Evolutionary conservation across 768 basidiomycete genomes (phyloP), one percentile per base, ranked within the genome.

Genomic region (Kondoa malvinella): DNA sequence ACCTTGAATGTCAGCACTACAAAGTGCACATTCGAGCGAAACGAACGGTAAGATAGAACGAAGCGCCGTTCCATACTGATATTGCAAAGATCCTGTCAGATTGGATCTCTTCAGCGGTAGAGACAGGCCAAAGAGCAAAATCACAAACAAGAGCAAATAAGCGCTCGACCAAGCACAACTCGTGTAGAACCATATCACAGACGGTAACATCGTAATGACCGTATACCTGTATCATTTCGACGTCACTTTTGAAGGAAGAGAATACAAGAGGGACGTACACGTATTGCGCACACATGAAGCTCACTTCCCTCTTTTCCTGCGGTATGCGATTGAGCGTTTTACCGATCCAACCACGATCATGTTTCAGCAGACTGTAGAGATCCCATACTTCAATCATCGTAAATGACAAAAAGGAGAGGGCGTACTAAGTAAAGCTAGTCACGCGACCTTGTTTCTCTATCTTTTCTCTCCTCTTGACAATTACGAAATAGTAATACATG

Each of bases 401-500:
- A 3, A 29, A 40, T 15, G 26, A 21, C 27, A n/a, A 31, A 58
- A 21, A 3, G 34, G 34, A 32, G 32, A 30, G 16, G 32, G 64
- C 75, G 56, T 56, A 76, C 76, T 79, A 96, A 1, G 87, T 86
- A 77, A 96, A 88, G 0, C 88, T 90, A 1, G 92, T 96, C 14
- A 88, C 87, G 15, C 94, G 83, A 76, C 92, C 85, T 1, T 92
- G 92, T 3, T 92, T 92, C 73, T 86, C 83, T 69, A 97, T 90
- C 80, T 96, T 95, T 50, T 82, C 84, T 66, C 87, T 85, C 30
- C 91, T 86, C 70, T 94, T 87, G 68, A 94, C 82, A 56, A 94
- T 82, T 63, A 97, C 83, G 76, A 94, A 89, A 85, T 95, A 94
- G 87, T 89, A 96, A 75, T 97, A 97, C 31, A 91, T 77, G 32